Evolutionary conservation across 140 eudicot genomes (phyloP), one percentile per base, ranked within the genome.

Genomic region (Bidens hawaiensis): DNA sequence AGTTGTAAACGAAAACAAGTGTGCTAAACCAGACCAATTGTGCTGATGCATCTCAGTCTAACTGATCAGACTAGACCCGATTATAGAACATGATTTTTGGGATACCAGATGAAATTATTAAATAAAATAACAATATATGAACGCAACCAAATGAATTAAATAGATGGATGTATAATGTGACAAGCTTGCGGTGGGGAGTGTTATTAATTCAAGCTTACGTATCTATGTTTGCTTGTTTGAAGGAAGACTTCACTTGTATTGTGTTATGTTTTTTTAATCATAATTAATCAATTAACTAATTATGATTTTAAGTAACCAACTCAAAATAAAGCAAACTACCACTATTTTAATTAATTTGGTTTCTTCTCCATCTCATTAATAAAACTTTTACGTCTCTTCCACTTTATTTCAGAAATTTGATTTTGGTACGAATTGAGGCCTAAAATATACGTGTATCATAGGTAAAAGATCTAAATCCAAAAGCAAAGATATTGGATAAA

Each of bases 171-270:
- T 28, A 30, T 68, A 60, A 48, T 70, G 62, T 47, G 60, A 69
- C 75, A 69, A 57, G 74, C 66, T 69, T 57, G 75, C 75, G 75
- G 51, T 59, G 41, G 67, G 67, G 75, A 69, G 75, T 57, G 67
- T 69, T 43, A 46, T 58, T 69, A 69, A 69, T 58, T 69, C 67
- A 31, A 69, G 50, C 25, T 69, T 69, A 60, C 68, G 75, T 70
- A 70, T 70, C 69, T 18, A 49, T 60, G 75, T 70, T 59, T 70
- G 75, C 75, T 70, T 60, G 75, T 60, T 70, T 70, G 75, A 3
- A 60, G 75, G 75, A 48, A 7, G 61, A 60, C 52, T 68, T 51
- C 6, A 55, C 11, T 58, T 45, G 41, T 46, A 57, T 69, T 23
- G 15, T 55, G 56, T 45, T 43, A 34, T 69, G 40, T 11, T 56